Percentiles rank a stretch among this genome's conserved stretches.
Evolutionary conservation across 306 rosid genomes (phyloP).

Genomic region (Oxytropis ochrocephala): DNA sequence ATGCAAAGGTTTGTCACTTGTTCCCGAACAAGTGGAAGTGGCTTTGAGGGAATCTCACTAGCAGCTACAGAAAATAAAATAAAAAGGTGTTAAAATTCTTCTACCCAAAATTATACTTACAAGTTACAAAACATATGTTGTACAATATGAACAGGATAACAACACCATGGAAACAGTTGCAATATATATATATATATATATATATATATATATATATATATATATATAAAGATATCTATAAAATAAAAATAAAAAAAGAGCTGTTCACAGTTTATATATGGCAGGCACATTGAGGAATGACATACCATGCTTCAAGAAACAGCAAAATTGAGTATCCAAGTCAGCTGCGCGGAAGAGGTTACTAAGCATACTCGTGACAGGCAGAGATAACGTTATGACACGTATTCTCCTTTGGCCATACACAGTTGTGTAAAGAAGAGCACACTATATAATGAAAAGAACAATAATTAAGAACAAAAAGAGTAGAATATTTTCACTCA

Average conservation of each 20-base stretch:
- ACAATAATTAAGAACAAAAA: slow-evolving; percentile 20
- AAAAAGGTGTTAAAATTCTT: slow-evolving; percentile 18
- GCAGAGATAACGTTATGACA: slow-evolving; percentile 77
- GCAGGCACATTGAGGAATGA: background rate
- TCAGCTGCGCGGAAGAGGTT: slow-evolving; percentile 97
- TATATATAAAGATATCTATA: no score
- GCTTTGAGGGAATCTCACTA: slow-evolving; percentile 64
- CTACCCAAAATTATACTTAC: background rate
- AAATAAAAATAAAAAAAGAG: no score
- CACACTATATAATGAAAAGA: slow-evolving; percentile 54
- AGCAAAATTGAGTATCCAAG: slow-evolving; percentile 89
- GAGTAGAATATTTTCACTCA: background rate
- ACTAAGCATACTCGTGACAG: slow-evolving; percentile 93
- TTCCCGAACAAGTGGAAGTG: slow-evolving; percentile 77
- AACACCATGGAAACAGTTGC: slow-evolving; percentile 7
- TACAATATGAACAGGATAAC: background rate
- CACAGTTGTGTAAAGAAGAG: slow-evolving; percentile 93
- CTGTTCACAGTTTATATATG: background rate
- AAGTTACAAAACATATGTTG: background rate
- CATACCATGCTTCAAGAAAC: slow-evolving; percentile 96
- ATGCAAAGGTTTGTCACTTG: slow-evolving; percentile 86
- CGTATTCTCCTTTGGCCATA: slow-evolving; percentile 95
- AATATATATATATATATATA: no score
- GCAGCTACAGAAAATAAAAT: slow-evolving; percentile 54
- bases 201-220: no score